Base-by-base conservation (phyloP, 1,139 yeast species). In the Sugiyamaella xylanicola region DNA sequence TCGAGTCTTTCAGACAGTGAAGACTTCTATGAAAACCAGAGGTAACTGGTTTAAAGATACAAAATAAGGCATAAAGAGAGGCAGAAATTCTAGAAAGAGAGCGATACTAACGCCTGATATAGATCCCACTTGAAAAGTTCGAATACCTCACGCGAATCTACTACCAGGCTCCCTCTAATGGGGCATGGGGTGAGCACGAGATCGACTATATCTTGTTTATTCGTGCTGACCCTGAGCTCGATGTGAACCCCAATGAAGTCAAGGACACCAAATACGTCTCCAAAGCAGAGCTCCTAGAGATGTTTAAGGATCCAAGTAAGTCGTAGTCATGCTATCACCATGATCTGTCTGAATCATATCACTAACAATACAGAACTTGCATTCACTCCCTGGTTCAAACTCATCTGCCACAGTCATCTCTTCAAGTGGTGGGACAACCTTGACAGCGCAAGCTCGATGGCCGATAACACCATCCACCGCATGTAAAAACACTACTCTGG, bases 341-440 rank as follows among this genome's bases (percentile, higher is more conserved):
- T 19, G 27, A n/a, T 13, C 37, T 27, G 22, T 9, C 9, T 25
- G 29, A 9, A 9, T 5, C 8, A 25, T 25, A 25, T 5, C 9
- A 25, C 29, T 25, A 25, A 25, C 29, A 25, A 5, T 25, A 5
- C 25, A 47, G 44, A 46, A 46, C 77, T 87, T 61, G 79, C 82
- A 17, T 95, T 93, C 73, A 93, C 99, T 4, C 99, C 99, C 9
- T 93, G 99, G 99, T 93, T 93, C 77, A 91, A 90, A 73, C 82
- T 93, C 63, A 93, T 93, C 65, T 95, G 99, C 71, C 91, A 93
- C 68, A 84, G 88, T 51, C 89, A 89, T 68, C 77, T 93, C 68
- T 93, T 88, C 76, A 79, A 87, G 63, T 93, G 99, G 99, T 93
- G 99, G 99, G 80, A 78, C 50, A 79, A 83, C 61, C 76, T 92